A percentile compares a stretch with the other conserved stretches of the same genome.
Conservation (phyloP, 768 basidiomycete genomes). For the Hygrophoropsis aurantiaca region DNA sequence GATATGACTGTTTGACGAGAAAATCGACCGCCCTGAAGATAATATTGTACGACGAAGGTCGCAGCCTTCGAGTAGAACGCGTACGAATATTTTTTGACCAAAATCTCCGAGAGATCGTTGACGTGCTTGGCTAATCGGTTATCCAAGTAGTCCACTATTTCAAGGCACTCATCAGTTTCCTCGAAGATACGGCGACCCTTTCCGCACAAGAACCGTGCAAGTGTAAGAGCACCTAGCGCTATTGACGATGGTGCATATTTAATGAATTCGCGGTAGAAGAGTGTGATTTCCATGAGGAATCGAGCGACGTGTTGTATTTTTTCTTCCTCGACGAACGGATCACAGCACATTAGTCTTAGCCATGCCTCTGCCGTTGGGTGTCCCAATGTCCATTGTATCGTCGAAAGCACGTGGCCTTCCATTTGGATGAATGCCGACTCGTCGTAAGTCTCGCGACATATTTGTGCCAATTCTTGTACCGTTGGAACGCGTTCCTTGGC, state of each 20-base stretch:
- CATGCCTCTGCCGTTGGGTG: constrained; percentile 98
- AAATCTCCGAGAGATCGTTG: constrained; percentile 91
- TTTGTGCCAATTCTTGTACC: constrained; percentile 89
- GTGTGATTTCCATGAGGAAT: constrained; percentile 98
- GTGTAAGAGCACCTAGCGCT: constrained; percentile 84
- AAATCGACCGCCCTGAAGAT: constrained; percentile 85
- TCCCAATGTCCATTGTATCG: constrained; percentile 94
- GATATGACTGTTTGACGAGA: constrained; percentile 43
- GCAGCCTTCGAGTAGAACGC: constrained; percentile 96
- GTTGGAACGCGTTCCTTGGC: constrained; percentile 98
- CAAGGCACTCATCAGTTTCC: constrained; percentile 79
- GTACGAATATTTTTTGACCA: constrained; percentile 97
- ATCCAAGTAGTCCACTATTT: constrained; percentile 86
- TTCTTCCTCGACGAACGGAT: constrained; percentile 74
- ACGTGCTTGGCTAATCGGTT: constrained; percentile 82
- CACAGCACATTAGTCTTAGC: constrained; percentile 83
- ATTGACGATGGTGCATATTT: constrained; percentile 82
- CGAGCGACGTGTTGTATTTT: constrained; percentile 95
- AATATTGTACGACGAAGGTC: constrained; percentile 89
- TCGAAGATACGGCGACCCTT: constrained; percentile 77
- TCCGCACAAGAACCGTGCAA: constrained; percentile 86
- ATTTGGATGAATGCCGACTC: constrained; percentile 98
- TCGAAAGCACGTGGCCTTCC: constrained; percentile 96
- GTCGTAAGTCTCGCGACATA: constrained; percentile 96
- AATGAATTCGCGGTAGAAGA: constrained; percentile 96